Evolutionary conservation across 208 protist genomes (phyloP), one percentile per base, ranked within the genome.

Genomic region (Leptomonas seymouri): DNA sequence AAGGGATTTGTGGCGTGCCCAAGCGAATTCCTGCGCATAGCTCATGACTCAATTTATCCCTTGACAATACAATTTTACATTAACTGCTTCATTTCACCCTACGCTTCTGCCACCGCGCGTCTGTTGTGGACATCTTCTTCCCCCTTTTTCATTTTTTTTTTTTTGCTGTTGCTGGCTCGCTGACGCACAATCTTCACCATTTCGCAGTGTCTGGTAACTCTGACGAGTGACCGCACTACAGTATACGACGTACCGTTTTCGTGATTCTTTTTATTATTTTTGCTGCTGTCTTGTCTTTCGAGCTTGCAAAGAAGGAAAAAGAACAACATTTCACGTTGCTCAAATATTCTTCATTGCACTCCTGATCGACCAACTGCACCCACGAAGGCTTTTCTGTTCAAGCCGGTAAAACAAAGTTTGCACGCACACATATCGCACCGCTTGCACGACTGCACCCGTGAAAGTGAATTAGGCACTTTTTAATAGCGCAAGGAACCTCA

Each of bases 211-310:
- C 53, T 60, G 41, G 51, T 53, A 63, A 20, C 44, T 68, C 59
- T 67, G 34, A 45, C 28, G 57, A 59, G 59, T 71, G 50, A 61
- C 56, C 45, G 56, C 57, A 67, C 50, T 46, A 66, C 54, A 60
- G 55, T 45, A 55, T 14, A 70, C 42, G 41, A 28, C 48, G 25
- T 58, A 49, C 54, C 36, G 42, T 51, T 48, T 51, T 46, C 56
- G 34, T 34, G 23, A 18, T 31, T 27, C 27, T 28, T 30, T 49
- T 50, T 30, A n/a, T n/a, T n/a, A n/a, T 31, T 36, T 50, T 30
- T 63, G n/a, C 34, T 27, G 6, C 11, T 44, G 12, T 34, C 44
- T 64, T 61, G 34, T 39, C 34, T 9, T 25, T 59, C 54, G 36
- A 31, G 14, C 20, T 28, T 30, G 31, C 28, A 31, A n/a, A 7